Percentiles rank a stretch among this genome's conserved stretches.
Conservation (phyloP, 768 basidiomycete genomes). For the Hericium alpestre region DNA sequence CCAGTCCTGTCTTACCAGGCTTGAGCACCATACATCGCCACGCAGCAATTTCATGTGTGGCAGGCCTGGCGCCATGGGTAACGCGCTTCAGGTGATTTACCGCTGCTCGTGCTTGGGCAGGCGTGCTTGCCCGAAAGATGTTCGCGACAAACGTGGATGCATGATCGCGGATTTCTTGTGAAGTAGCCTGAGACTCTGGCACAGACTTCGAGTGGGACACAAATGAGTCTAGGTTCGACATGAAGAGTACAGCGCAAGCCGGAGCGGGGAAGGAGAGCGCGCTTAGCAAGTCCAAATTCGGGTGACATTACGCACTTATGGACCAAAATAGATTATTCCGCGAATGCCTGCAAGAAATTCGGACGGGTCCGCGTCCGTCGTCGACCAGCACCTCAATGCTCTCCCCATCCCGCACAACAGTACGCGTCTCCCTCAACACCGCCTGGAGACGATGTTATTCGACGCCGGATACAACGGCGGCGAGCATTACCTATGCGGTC, state of each 20-base stretch:
- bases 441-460: no score
- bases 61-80: conserved; percentile 45
- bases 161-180: conserved; percentile 68
- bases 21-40: conserved; percentile 74
- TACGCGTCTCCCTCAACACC: no score
- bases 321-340: neutral
- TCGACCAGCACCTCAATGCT: no score
- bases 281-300: neutral
- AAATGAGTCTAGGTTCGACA: conserved; percentile 44
- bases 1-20: conserved; percentile 51
- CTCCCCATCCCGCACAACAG: no score
- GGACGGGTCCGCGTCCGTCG: no score
- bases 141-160: conserved; percentile 62
- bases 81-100: conserved; percentile 46
- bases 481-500: no score
- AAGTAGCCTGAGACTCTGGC: conserved; percentile 41
- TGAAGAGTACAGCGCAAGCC: neutral
- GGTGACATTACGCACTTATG: neutral
- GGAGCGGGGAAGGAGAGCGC: neutral
- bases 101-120: conserved; percentile 38
- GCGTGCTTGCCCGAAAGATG: conserved; percentile 44
- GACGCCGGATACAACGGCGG: no score
- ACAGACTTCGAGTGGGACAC: conserved; percentile 34
- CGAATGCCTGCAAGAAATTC: neutral
- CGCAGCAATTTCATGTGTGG: conserved; percentile 65